Evolutionary conservation across 192 early-diverging fungal genomes (phyloP), one percentile per base, ranked within the genome.

Genomic region (Dimargaris xerosporica): DNA sequence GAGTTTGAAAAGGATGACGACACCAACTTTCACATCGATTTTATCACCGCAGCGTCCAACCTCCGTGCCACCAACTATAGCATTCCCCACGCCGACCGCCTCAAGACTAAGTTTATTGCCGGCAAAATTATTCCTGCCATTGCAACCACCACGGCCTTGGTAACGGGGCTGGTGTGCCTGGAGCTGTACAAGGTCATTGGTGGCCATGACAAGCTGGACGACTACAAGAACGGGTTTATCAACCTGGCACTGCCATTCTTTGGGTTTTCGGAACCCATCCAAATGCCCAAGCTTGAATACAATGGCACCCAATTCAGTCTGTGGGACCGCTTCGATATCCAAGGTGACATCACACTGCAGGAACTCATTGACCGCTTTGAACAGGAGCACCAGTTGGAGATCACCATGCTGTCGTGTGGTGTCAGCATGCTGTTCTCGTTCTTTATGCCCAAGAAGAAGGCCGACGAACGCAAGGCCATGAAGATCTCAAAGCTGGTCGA

Each of bases 1-100:
- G 94, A 98, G 62, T 99, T 99, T 72, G 96, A 99, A 71, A 99
- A 99, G 81, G 96, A 99, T 70, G 96, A 99, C 69, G 96, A 99
- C 66, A 86, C 83, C 71, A 99, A 99, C 80, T 95, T 93, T 83
- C 96, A 99, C 70, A 96, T 99, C 65, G 96, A 99, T 71, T 99
- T 97, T 74, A 89, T 99, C 68, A 91, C 96, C 2, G 94, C 96
- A 1, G 84, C 91, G 19, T 97, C 96, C 43, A 99, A 99, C 78
- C 70, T 97, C 72, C 91, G 87, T 55, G 90, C 90, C 19, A 62
- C 74, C 60, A 91, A 91, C 75, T 90, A 91, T 68, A 82, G 71
- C 42, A 91, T 91, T 62, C 62, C 72, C 9, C 70, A 67, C 39
- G 85, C 88, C 1, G 86, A 91, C 66, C 82, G 85, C 53, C 84